phyloP scores from a whole-genome alignment of 345 rosid genomes.

The Hypericum perforatum region DNA sequence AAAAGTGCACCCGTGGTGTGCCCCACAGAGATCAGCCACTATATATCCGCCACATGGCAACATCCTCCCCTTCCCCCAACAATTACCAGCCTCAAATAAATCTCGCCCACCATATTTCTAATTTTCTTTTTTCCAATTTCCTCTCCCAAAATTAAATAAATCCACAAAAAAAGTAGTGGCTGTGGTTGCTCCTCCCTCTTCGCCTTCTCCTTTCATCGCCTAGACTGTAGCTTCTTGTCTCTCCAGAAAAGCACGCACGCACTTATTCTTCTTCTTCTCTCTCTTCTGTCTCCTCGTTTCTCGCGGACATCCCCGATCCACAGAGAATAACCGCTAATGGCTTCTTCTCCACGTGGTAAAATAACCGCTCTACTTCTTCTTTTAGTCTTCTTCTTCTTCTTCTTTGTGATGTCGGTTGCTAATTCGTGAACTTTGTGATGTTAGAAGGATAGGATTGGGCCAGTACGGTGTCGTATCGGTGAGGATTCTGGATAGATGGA shows the following conservation, averaged over 20 bases:
- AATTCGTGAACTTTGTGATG: neutral
- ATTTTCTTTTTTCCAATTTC: neutral
- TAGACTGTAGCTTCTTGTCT: slow-evolving; percentile 27
- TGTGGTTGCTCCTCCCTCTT: slow-evolving; percentile 36
- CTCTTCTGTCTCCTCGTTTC: neutral
- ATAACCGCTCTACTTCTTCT: neutral
- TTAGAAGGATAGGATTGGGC: slow-evolving; percentile 37
- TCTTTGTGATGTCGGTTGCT: too few relatives aligned
- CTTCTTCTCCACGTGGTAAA: slow-evolving; percentile 9
- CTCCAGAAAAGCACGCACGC: slow-evolving; percentile 21
- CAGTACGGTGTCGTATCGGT: slow-evolving; percentile 53
- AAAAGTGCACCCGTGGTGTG: slow-evolving; percentile 39
- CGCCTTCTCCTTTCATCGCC: neutral
- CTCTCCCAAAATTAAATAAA: slow-evolving; percentile 12
- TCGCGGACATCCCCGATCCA: too few relatives aligned
- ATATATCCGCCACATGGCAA: slow-evolving; percentile 10
- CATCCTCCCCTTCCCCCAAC: slow-evolving; percentile 10
- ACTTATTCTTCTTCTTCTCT: slow-evolving; percentile 4
- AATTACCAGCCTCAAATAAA: slow-evolving; percentile 38
- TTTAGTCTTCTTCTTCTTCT: neutral
- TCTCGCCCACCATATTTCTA: too few relatives aligned
- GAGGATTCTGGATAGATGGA: slow-evolving; percentile 64
- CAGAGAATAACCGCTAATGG: slow-evolving; percentile 12
- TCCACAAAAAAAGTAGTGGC: slow-evolving; percentile 39
- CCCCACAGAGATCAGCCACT: slow-evolving; percentile 25